A percentile compares a stretch with the other conserved stretches of the same genome.
These are phyloP conservation scores for Boletus sp. DNA, from an alignment of 768 basidiomycete species.

Conservation along the genomic window DNA sequence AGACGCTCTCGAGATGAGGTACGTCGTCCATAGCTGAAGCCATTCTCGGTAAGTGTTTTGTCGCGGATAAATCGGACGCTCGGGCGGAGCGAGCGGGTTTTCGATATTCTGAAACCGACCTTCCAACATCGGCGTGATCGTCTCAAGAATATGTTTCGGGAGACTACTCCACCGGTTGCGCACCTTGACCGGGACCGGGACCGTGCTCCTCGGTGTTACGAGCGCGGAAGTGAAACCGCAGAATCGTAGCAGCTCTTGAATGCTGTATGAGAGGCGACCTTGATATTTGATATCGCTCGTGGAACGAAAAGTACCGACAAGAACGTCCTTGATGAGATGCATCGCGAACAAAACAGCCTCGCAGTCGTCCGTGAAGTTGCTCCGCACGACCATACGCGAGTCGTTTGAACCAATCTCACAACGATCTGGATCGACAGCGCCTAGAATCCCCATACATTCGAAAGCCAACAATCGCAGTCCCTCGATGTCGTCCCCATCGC, in stretches of 20 bases:
- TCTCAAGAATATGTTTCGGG: slow-evolving; percentile 82
- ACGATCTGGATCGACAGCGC: slow-evolving; percentile 93
- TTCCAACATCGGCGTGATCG: slow-evolving; percentile 79
- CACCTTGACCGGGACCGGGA: slow-evolving; percentile 58
- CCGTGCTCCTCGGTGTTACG: slow-evolving; percentile 48
- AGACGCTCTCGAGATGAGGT: slow-evolving; percentile 68
- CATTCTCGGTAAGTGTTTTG: slow-evolving; percentile 91
- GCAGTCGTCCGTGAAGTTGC: slow-evolving; percentile 75
- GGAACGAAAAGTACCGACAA: slow-evolving; percentile 87
- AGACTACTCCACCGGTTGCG: slow-evolving; percentile 76
- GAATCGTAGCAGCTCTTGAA: slow-evolving; percentile 85
- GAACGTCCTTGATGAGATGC: slow-evolving; percentile 79
- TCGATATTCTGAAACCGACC: slow-evolving; percentile 56
- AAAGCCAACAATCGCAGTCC: slow-evolving; percentile 67
- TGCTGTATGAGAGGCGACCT: slow-evolving; percentile 80
- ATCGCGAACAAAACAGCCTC: slow-evolving; percentile 79
- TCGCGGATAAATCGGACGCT: slow-evolving; percentile 75
- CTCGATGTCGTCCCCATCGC: slow-evolving; percentile 77
- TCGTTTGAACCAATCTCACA: slow-evolving; percentile 63
- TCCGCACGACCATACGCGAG: slow-evolving; percentile 65
- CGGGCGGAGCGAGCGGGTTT: slow-evolving; percentile 35
- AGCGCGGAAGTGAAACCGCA: slow-evolving; percentile 84
- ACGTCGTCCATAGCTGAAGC: slow-evolving; percentile 85
- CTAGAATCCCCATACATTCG: slow-evolving; percentile 88
- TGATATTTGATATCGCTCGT: slow-evolving; percentile 95